Base-by-base conservation (phyloP, 2,329 filamentous ascomycete genomes). In the Epichloe elymi region DNA sequence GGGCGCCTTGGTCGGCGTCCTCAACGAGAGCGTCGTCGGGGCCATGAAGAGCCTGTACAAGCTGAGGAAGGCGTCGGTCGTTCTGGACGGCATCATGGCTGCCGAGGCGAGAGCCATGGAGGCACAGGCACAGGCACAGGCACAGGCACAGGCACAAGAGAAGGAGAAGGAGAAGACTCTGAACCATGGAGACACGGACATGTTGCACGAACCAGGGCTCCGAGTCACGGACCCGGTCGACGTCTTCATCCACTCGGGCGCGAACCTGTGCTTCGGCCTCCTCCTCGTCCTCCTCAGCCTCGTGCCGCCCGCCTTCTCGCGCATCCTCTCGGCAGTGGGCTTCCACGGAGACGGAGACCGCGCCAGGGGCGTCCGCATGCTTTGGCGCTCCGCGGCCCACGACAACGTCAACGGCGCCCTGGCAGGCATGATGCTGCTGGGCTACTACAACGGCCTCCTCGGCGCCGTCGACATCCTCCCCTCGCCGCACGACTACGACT, bases 1-100 rank as follows among this genome's bases (percentile, higher is more conserved):
- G 85, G 79, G 80, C 51, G 90, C 90, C 0, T 84, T 98, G 1
- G 82, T 96, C 0, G 88, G 82, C 0, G 87, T 97, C 15, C 71
- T 97, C 59, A 94, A 94, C 57, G 93, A 97, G 70, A 95, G 87
- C 63, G 69, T 97, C 59, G 91, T 90, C 0, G 93, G 97, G 65
- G 88, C 83, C 15, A 79, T 97, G 65, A 88, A 85, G 67, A 88
- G 88, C 5, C 97, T 97, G 62, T 94, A 95, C 63, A 95, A 93
- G 67, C 69, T 97, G 58, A 78, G 91, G 55, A 95, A 94, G 64
- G 91, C 91, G 0, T 97, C 86, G 61, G 71, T 88, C 39, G 85
- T 88, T 0, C 73, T 98, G 3, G 86, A 95, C 60, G 76, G 75
- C 10, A 86, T 98, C 51, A 75, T 90, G 62, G 78, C 85, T 54